phyloP scores from a whole-genome alignment of 495 filamentous ascomycete genomes.

The Parachaetomium inaequale region DNA sequence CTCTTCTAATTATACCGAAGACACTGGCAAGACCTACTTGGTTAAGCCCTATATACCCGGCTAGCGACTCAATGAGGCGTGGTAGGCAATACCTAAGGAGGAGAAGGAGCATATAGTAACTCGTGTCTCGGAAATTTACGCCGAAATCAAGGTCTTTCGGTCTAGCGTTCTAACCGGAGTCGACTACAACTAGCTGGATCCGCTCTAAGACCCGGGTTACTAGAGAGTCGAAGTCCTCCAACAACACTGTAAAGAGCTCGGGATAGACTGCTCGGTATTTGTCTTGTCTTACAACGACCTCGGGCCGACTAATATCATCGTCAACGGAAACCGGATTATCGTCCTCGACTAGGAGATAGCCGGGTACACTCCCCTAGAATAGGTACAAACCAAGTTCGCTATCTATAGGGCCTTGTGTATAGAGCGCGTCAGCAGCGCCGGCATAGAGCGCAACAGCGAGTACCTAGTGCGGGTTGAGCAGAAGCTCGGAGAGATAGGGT shows the following conservation, averaged over 20 bases:
- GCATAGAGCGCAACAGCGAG: constrained; percentile 5
- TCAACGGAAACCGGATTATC: not conserved
- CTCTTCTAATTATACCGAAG: constrained; percentile 7
- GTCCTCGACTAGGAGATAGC: constrained; percentile 15
- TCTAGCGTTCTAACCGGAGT: not conserved
- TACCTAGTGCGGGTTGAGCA: not conserved
- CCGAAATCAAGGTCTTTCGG: not conserved
- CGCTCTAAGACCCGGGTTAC: not conserved
- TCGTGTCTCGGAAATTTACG: not conserved
- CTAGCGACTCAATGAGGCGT: constrained; percentile 9
- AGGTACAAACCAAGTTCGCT: constrained; percentile 16
- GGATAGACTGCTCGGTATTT: constrained; percentile 9
- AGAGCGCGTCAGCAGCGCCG: constrained; percentile 2
- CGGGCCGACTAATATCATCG: constrained; percentile 5
- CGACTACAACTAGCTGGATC: constrained; percentile 2
- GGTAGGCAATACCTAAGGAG: not conserved
- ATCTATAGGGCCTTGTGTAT: constrained; percentile 6
- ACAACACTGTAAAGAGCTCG: not conserved
- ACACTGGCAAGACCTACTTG: constrained; percentile 1
- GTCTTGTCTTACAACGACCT: constrained; percentile 10
- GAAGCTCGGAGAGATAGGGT: constrained; percentile 10
- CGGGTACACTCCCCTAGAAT: constrained; percentile 12
- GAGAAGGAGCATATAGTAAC: constrained; percentile 2
- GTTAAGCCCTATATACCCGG: not conserved
- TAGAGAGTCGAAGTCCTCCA: not conserved